Evolutionary conservation across 495 filamentous ascomycete species (phyloP).

Genomic region (Aspergillus diversus): DNA sequence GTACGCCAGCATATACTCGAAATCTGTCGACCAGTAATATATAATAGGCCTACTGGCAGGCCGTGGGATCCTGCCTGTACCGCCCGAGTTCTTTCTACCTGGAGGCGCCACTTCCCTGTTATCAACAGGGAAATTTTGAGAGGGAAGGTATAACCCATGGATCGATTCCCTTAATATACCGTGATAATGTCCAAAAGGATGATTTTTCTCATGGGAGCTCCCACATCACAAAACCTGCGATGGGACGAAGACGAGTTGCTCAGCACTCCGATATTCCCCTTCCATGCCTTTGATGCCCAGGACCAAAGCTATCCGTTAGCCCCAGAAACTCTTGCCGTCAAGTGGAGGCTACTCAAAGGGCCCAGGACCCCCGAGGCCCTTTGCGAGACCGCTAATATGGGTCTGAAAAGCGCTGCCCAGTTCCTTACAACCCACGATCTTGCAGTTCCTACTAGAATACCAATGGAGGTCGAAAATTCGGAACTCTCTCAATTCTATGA

Average conservation of each 20-base stretch:
- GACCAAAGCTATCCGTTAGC: slow-evolving; percentile 8
- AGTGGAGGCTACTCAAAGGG: slow-evolving; percentile 45
- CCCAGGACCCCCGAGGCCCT: slow-evolving; percentile 8
- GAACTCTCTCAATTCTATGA: slow-evolving; percentile 68
- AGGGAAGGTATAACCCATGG: slow-evolving; percentile 7
- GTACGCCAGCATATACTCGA: neutral
- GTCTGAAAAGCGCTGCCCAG: slow-evolving; percentile 32
- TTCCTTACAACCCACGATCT: slow-evolving; percentile 55
- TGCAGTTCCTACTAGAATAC: slow-evolving; percentile 30
- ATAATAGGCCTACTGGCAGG: neutral
- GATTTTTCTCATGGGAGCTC: slow-evolving; percentile 67
- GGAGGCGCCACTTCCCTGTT: too few relatives aligned
- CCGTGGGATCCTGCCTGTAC: neutral
- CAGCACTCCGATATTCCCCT: slow-evolving; percentile 49
- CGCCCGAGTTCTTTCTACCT: too few relatives aligned
- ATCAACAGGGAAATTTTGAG: too few relatives aligned
- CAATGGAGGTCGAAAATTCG: slow-evolving; percentile 38
- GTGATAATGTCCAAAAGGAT: slow-evolving; percentile 49
- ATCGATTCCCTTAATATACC: neutral
- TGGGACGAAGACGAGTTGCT: slow-evolving; percentile 61
- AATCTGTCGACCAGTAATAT: neutral
- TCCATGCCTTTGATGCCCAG: slow-evolving; percentile 34
- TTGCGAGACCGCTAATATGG: slow-evolving; percentile 19
- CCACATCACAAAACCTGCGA: slow-evolving; percentile 52
- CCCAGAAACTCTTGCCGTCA: slow-evolving; percentile 32